Base-by-base conservation (phyloP, 495 filamentous ascomycete species). In the Astrocystis sublimbata region DNA sequence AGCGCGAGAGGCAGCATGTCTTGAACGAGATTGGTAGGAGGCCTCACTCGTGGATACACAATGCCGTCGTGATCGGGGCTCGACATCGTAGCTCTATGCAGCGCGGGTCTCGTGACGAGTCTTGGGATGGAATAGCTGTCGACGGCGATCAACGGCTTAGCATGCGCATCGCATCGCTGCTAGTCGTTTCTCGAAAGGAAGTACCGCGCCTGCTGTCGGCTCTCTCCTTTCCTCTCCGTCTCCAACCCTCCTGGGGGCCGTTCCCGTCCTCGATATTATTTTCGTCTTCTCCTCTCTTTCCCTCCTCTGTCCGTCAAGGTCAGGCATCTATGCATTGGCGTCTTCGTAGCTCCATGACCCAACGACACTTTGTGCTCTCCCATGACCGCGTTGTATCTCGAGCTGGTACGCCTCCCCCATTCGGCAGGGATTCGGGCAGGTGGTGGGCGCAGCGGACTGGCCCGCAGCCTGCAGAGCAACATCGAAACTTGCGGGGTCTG, bases 311-410 rank as follows among this genome's bases (percentile, higher is more conserved):
- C 56, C 36, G 17, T 21, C 38, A 23, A 17, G 46, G 23, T 60
- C 58, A 46, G 58, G 58, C 46, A 60, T 36, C 46, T 51, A 60
- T 60, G 58, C 58, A 60, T 60, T n/a, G 0, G 24, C 33, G 46
- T 60, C 58, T 51, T 51, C 58, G 58, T 46, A 46, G 46, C 58
- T 51, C 58, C 58, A 51, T 45, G 58, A 60, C 31, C 58, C 58
- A 42, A 52, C 58, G 6, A 30, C 31, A 51, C 33, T 35, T 28
- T 36, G 17, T 17, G 28, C 30, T 31, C 38, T 36, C 31, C 15
- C 42, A 47, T 49, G 26, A 47, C 26, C 30, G 41, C 41, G 56
- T 49, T 31, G 17, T 26, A 31, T 36, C 21, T 47, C 38, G 42
- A 46, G 17, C 38, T 13, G 52, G 52, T 28, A 8, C 41, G 42